Base-by-base conservation (phyloP, 371 early-diverging fungal genomes). In the Lichtheimia ramosa region DNA sequence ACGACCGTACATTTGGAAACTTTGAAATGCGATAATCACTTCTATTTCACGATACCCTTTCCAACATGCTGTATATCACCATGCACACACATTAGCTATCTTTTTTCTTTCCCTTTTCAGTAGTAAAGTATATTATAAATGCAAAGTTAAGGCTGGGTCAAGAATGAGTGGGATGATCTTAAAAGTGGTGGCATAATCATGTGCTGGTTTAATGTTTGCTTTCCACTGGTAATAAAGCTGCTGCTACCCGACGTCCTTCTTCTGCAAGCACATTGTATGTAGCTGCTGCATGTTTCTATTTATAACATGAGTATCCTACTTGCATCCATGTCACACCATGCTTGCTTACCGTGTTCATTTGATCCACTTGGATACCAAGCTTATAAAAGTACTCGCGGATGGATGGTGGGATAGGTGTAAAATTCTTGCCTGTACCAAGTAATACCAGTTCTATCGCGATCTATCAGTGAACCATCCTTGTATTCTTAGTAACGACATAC, bases 261-360 rank as follows among this genome's bases (percentile, higher is more conserved):
- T 85, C 86, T 16, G 82, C 83, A 10, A 85, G 58, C 58, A 85
- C 83, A 65, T 85, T 85, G 49, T 83, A 85, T 1, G 86, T 85
- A 3, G 86, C 80, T 5, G 83, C 78, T 25, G 86, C 86, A 55
- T 83, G 82, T 71, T 82, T 83, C 86, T 85, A 69, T 27, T 34
- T 34, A 34, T 34, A 34, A 34, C 10, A 56, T 12, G 2, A 48
- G 18, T 55, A 57, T 10, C 43, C 46, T n/a, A 34, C 12, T 51
- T 50, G 23, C 20, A 42, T 28, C 23, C 14, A 13, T 15, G 21
- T 12, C n/a, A 18, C 15, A 8, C 12, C 4, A 21, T 23, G 50
- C 1, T 14, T 43, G 59, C 69, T 69, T 79, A 85, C 86, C 28
- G 86, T 76, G 63, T 75, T 82, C 86, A 85, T 85, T 65, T 77